Conservation (phyloP, 768 basidiomycete species). For the Russula abietina region DNA sequence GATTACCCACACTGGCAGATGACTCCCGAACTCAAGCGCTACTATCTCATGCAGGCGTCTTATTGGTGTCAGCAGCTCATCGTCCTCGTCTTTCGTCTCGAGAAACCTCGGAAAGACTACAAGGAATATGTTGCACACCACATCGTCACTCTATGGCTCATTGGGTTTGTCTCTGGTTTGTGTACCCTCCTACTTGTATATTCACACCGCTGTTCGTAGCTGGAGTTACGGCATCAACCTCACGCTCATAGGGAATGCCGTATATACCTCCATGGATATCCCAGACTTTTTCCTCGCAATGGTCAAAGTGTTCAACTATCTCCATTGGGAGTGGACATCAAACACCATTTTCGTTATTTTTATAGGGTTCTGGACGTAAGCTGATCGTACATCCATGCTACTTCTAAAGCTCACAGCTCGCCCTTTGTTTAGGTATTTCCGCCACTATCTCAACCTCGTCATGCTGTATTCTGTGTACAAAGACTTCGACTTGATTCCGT, state of each 20-base stretch:
- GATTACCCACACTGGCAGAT: slow-evolving; percentile 90
- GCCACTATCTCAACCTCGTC: slow-evolving; percentile 81
- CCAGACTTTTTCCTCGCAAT: slow-evolving; percentile 87
- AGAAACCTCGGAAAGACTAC: slow-evolving; percentile 94
- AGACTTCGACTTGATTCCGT: slow-evolving; percentile 74
- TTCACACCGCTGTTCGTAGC: slow-evolving; percentile 35
- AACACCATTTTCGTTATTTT: slow-evolving; percentile 58
- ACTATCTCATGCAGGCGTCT: slow-evolving; percentile 88
- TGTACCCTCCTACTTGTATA: not conserved
- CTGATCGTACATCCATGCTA: not conserved
- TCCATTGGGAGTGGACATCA: slow-evolving; percentile 61
- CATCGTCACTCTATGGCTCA: slow-evolving; percentile 88
- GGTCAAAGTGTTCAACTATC: slow-evolving; percentile 85
- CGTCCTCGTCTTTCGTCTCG: slow-evolving; percentile 75
- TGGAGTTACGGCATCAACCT: slow-evolving; percentile 81
- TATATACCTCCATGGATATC: slow-evolving; percentile 96
- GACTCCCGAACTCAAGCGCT: slow-evolving; percentile 76
- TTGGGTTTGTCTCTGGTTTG: slow-evolving; percentile 52
- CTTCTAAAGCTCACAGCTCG: not conserved
- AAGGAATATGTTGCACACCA: slow-evolving; percentile 85
- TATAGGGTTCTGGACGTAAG: slow-evolving; percentile 75
- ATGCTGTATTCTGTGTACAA: slow-evolving; percentile 86
- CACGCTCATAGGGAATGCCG: slow-evolving; percentile 83
- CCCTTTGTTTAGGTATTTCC: slow-evolving; percentile 82
- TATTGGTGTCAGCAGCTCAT: slow-evolving; percentile 96